These are phyloP conservation scores for Parachlorella kessleri DNA, from an alignment of 139 green algal genomes.

Conservation along the genomic window DNA sequence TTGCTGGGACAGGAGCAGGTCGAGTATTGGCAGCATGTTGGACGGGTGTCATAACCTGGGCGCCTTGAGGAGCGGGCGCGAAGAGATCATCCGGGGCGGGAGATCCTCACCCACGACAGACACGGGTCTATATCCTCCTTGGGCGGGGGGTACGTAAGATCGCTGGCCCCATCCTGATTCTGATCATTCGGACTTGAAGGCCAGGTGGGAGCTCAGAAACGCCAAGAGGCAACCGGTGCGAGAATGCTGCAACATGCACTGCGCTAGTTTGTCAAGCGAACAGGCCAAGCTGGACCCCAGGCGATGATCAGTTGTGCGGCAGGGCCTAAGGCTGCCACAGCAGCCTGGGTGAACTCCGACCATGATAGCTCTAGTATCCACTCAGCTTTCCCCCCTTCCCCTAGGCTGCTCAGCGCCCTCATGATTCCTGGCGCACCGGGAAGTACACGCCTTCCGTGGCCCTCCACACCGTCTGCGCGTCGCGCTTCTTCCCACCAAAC, in stretches of 20 bases:
- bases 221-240: too few species aligned
- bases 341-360: too few species aligned
- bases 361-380: background rate
- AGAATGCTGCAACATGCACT: too few species aligned
- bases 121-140: background rate
- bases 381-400: background rate
- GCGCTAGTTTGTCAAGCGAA: background rate
- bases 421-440: background rate
- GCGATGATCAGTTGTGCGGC: too few species aligned
- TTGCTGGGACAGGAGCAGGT: too few species aligned
- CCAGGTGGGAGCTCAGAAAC: background rate
- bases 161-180: background rate
- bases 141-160: background rate
- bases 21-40: too few species aligned
- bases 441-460: constrained; percentile 41
- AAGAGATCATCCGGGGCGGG: too few species aligned
- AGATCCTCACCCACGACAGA: background rate
- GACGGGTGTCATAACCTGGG: background rate
- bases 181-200: background rate
- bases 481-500: constrained; percentile 16
- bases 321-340: background rate
- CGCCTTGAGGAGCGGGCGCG: background rate
- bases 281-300: background rate
- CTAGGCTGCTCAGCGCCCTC: background rate
- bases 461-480: constrained; percentile 4